These are phyloP conservation scores for Phlebiopsis gigantea DNA, from an alignment of 768 basidiomycete genomes.

Conservation along the genomic window DNA sequence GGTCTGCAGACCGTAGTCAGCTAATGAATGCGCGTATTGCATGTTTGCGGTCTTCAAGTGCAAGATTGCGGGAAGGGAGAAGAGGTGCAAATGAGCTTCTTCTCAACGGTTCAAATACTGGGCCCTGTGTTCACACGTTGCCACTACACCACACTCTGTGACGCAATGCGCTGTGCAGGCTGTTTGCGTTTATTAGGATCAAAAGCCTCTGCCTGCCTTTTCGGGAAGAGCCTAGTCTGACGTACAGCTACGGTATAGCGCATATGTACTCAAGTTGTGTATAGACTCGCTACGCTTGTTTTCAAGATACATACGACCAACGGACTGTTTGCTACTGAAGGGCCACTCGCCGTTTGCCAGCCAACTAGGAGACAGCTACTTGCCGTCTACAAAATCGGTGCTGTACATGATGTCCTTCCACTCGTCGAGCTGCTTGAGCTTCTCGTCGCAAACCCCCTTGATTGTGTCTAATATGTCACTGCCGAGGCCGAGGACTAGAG, in stretches of 20 bases:
- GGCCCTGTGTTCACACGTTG: too few species aligned
- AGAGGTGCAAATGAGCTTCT: not conserved
- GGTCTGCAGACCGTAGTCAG: not conserved
- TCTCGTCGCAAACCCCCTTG: not conserved
- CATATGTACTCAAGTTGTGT: too few species aligned
- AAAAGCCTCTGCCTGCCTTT: not conserved
- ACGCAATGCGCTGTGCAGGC: too few species aligned
- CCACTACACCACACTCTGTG: too few species aligned
- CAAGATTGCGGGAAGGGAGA: not conserved
- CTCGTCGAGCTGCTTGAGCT: slow-evolving; percentile 10
- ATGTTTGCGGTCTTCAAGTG: not conserved
- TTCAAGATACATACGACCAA: too few species aligned
- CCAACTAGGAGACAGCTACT: too few species aligned
- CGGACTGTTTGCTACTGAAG: too few species aligned
- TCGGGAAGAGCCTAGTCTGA: not conserved
- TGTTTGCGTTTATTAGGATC: not conserved
- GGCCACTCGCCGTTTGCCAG: too few species aligned
- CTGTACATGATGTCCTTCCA: slow-evolving; percentile 19
- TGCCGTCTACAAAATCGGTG: slow-evolving; percentile 4
- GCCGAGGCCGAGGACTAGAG: slow-evolving; percentile 12
- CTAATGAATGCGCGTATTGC: not conserved
- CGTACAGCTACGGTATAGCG: too few species aligned
- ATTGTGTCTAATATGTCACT: slow-evolving; percentile 10
- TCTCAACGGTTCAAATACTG: too few species aligned
- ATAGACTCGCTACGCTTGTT: too few species aligned